Percentiles rank a stretch among this genome's conserved stretches.
Evolutionary conservation across 2,329 filamentous ascomycete genomes (phyloP).

Genomic region (Xylariaceae sp.): DNA sequence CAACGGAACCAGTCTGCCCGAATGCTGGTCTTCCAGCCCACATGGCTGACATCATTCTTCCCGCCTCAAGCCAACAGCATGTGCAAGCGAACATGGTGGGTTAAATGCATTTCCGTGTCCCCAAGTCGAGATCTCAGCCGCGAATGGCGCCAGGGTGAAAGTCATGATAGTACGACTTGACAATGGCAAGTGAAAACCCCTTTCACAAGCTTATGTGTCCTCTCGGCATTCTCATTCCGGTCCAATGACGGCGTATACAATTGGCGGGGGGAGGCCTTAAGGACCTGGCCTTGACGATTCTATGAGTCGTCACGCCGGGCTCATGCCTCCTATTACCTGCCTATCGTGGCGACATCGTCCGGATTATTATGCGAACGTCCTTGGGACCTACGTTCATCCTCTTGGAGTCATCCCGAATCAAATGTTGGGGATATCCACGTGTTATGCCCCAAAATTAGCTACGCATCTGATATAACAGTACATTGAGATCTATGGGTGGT

Average conservation of each 20-base stretch:
- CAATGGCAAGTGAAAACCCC: neutral
- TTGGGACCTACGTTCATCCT: no score
- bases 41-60: neutral
- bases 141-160: neutral
- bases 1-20: neutral
- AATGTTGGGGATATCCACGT: no score
- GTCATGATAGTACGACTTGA: conserved; percentile 1
- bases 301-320: neutral
- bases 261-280: neutral
- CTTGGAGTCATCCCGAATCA: no score
- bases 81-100: no score
- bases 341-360: no score
- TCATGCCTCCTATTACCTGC: no score
- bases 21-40: neutral
- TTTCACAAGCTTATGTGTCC: neutral
- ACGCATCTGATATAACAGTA: no score
- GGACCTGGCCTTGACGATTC: neutral
- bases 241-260: neutral
- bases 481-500: no score
- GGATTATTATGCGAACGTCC: no score
- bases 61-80: neutral
- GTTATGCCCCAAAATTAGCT: no score
- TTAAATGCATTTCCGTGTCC: no score
- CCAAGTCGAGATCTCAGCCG: neutral
- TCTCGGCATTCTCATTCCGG: neutral